These are phyloP conservation scores for Trichoderma lentiforme DNA, from an alignment of 2,329 filamentous ascomycete species.

Conservation along the genomic window DNA sequence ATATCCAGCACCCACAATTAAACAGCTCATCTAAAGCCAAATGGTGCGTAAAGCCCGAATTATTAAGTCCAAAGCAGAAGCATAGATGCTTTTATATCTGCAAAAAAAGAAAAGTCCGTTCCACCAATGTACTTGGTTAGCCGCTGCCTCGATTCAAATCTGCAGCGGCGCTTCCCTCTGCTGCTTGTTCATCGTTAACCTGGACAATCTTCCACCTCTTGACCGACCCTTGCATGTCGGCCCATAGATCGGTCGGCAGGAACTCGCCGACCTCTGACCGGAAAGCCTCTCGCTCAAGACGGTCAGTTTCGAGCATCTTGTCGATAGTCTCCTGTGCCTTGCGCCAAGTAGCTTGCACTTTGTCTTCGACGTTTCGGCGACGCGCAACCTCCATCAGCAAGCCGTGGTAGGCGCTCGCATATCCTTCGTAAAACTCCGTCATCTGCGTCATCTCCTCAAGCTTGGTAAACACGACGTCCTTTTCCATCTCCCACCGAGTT, in stretches of 20 bases:
- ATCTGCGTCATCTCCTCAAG: conserved; percentile 75
- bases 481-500: conserved; percentile 70
- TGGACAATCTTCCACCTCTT: conserved; percentile 49
- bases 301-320: conserved; percentile 70
- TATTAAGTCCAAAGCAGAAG: background rate
- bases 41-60: background rate
- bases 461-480: conserved; percentile 62
- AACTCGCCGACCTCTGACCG: conserved; percentile 79
- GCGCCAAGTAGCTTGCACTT: conserved; percentile 69
- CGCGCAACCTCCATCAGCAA: conserved; percentile 81
- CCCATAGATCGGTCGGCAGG: conserved; percentile 85
- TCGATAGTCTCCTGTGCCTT: conserved; percentile 77
- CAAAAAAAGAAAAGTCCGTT: background rate
- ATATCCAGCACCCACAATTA: background rate
- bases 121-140: background rate
- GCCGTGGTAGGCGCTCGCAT: conserved; percentile 78
- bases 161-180: background rate
- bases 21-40: background rate
- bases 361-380: conserved; percentile 67
- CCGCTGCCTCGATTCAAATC: background rate
- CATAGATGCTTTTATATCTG: background rate
- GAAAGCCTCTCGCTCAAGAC: conserved; percentile 71
- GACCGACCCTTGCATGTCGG: conserved; percentile 63
- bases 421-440: conserved; percentile 81
- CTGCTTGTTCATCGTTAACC: conserved; percentile 27